Evolutionary conservation across 805 yeast species (phyloP), one percentile per base, ranked within the genome.

Genomic region (Komagataella populi): DNA sequence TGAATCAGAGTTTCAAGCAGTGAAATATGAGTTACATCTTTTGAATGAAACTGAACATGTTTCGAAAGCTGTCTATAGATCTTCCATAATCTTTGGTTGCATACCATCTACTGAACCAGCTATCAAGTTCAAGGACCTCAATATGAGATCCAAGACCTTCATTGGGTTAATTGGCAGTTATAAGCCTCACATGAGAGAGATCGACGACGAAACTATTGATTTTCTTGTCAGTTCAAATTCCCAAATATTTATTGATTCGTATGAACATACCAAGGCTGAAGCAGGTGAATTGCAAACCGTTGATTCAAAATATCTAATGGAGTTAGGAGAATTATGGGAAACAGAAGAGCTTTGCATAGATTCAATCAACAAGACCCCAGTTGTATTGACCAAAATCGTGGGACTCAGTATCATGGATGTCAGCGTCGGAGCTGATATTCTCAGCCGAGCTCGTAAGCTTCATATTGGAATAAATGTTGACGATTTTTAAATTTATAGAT

Each of bases 321-420:
- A 78, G 57, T 57, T 80, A 46, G 70, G 78, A 1, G 69, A 73
- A 20, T 52, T 78, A 49, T 65, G 60, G 36, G 47, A 45, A 23
- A 39, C 49, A 2, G 52, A 52, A 2, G 53, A 55, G 2, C 14
- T 48, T 12, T 6, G 14, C 49, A 20, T 23, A 4, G 46, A 54
- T n/a, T 46, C 48, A 2, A 46, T 45, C 1, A 54, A 49, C 14
- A 44, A 45, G 4, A 6, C 49, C 6, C 20, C 45, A 14, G 23
- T 45, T 6, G 70, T 74, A 1, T 60, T 81, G 2, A 72, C 68
- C 50, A 82, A 81, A 59, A 62, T 81, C 18, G 87, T 81, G 6
- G 87, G 87, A 0, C 63, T 81, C 45, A 75, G 83, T 50, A 74
- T 80, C 23, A 81, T 82, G 86, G 87, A 82, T 58, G 67, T 80